Evolutionary conservation across 805 yeast species (phyloP).

Genomic region (Candida verbasci): DNA sequence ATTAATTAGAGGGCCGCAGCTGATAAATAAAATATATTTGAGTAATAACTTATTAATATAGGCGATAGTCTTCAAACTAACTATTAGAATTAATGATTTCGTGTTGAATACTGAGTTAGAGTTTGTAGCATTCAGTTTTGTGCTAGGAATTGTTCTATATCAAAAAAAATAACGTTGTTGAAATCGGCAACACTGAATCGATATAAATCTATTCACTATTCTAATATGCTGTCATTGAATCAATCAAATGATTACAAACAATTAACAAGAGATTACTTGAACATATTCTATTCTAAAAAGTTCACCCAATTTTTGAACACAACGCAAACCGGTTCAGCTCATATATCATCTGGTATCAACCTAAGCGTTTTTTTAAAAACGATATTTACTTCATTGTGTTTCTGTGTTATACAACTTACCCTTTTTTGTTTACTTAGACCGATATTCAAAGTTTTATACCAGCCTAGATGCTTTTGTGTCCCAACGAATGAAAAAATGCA

Average conservation of each 20-base stretch:
- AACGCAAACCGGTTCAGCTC: constrained; percentile 57
- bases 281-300: constrained; percentile 22
- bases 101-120: too few species aligned
- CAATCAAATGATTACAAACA: constrained; percentile 20
- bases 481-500: constrained; percentile 36
- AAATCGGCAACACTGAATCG: too few species aligned
- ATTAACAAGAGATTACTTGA: constrained; percentile 24
- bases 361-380: constrained; percentile 54
- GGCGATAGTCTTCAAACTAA: too few species aligned
- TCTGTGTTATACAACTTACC: constrained; percentile 50
- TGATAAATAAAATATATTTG: too few species aligned
- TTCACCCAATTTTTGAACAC: constrained; percentile 44
- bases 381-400: constrained; percentile 47
- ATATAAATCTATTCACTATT: too few species aligned
- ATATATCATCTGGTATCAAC: constrained; percentile 53
- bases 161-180: too few species aligned
- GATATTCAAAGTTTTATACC: constrained; percentile 42
- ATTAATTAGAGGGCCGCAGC: too few species aligned
- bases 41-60: too few species aligned
- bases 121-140: too few species aligned
- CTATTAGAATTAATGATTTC: too few species aligned
- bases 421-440: constrained; percentile 34
- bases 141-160: too few species aligned
- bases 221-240: constrained; percentile 16
- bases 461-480: constrained; percentile 47